Evolutionary conservation across 345 rosid genomes (phyloP).

Genomic region (Odontarrhena argentea): DNA sequence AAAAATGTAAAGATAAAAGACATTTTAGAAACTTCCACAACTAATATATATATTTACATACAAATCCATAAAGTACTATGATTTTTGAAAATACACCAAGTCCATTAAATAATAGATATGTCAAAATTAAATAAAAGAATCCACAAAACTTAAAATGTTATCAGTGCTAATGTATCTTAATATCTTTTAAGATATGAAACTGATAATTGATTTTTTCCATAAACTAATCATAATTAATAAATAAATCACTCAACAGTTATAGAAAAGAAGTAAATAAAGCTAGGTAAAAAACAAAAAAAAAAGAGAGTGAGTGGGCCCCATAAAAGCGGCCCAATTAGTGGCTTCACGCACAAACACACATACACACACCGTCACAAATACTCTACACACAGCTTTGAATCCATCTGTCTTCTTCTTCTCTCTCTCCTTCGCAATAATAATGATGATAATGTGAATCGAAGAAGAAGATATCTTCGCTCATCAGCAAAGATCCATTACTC

Average conservation of each 20-base stretch:
- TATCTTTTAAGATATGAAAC: slow-evolving; percentile 16
- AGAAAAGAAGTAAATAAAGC: slow-evolving; percentile 22
- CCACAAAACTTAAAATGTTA: neutral
- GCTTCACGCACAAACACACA: slow-evolving; percentile 40
- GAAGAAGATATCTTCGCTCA: slow-evolving; percentile 36
- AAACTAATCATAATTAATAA: slow-evolving; percentile 10
- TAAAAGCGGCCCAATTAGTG: slow-evolving; percentile 42
- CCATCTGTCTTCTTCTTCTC: slow-evolving; percentile 39
- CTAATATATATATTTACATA: too few relatives aligned
- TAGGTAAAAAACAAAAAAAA: neutral
- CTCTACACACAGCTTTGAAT: slow-evolving; percentile 38
- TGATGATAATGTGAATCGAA: slow-evolving; percentile 38
- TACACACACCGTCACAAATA: slow-evolving; percentile 40
- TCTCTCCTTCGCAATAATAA: slow-evolving; percentile 12
- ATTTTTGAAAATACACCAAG: neutral
- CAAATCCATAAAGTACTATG: too few relatives aligned
- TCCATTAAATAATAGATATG: neutral
- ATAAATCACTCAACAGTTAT: neutral
- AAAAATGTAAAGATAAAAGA: too few relatives aligned
- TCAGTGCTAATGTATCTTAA: slow-evolving; percentile 12
- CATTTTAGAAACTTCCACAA: neutral
- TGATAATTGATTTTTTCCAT: neutral
- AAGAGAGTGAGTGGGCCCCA: slow-evolving; percentile 30
- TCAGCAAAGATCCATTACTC: slow-evolving; percentile 41
- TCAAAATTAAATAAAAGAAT: too few relatives aligned